Conservation (phyloP, 2,329 filamentous ascomycete species). For the Claviceps digitariae region DNA sequence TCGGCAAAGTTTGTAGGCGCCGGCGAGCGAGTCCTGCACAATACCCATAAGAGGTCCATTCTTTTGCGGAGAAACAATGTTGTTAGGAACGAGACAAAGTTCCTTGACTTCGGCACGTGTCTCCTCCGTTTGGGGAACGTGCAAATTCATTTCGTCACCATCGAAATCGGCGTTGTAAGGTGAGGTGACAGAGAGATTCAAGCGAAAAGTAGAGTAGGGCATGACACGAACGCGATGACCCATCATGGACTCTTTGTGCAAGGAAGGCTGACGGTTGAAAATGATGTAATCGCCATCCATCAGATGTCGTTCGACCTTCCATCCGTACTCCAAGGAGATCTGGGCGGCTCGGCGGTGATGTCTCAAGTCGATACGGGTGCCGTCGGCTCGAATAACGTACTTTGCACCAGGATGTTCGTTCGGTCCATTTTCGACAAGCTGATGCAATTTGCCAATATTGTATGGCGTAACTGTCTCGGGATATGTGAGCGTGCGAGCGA, state of each 20-base stretch:
- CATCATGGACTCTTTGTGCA: constrained; percentile 99
- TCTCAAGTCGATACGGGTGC: constrained; percentile 85
- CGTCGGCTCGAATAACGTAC: constrained; percentile 88
- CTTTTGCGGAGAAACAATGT: constrained; percentile 95
- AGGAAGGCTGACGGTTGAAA: constrained; percentile 97
- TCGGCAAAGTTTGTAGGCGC: constrained; percentile 92
- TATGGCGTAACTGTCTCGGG: constrained; percentile 95
- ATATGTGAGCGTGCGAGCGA: constrained; percentile 85
- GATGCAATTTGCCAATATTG: constrained; percentile 87
- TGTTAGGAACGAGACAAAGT: constrained; percentile 92
- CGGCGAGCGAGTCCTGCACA: constrained; percentile 92
- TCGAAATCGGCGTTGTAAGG: constrained; percentile 99
- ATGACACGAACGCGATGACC: constrained; percentile 94
- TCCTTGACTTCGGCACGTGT: constrained; percentile 89
- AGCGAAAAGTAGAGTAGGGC: constrained; percentile 96
- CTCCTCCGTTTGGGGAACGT: constrained; percentile 96
- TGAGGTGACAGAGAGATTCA: constrained; percentile 94
- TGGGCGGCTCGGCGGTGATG: constrained; percentile 82
- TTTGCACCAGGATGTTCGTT: constrained; percentile 92
- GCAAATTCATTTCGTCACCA: constrained; percentile 99
- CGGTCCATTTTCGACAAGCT: constrained; percentile 83
- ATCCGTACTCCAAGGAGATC: constrained; percentile 83
- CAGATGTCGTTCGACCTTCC: constrained; percentile 97
- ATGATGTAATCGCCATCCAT: constrained; percentile 96
- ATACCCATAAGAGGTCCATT: constrained; percentile 99